These are phyloP conservation scores for Plasmodium adleri DNA, from an alignment of 169 alveolate genomes.

Conservation along the genomic window DNA sequence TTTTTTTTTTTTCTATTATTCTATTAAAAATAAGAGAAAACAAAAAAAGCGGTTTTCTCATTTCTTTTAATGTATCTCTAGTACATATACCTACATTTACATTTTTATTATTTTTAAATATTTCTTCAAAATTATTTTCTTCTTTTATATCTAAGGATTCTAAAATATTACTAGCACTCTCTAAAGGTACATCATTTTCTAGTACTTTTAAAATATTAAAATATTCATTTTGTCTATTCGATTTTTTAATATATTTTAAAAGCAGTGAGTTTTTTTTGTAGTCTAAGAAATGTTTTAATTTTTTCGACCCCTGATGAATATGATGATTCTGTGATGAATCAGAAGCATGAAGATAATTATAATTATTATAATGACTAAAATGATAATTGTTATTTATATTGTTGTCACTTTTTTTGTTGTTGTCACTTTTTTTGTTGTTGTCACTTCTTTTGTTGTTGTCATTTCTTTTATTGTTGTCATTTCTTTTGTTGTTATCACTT, in stretches of 20 bases:
- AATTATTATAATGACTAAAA: too few species aligned
- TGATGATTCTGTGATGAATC: too few species aligned
- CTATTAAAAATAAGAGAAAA: too few species aligned
- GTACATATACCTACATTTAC: slow-evolving; percentile 62
- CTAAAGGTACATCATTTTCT: neutral
- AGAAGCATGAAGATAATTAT: too few species aligned
- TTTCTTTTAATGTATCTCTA: slow-evolving; percentile 4
- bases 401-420: neutral
- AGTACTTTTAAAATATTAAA: neutral
- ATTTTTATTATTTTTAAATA: slow-evolving; percentile 27
- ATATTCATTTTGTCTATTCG: neutral
- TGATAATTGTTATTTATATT: neutral
- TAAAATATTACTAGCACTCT: slow-evolving; percentile 9
- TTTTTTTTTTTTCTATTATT: neutral
- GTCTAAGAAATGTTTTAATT: too few species aligned
- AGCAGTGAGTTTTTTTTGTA: neutral
- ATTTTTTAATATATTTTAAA: slow-evolving; percentile 3
- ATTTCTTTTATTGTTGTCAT: neutral
- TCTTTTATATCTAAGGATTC: slow-evolving; percentile 16
- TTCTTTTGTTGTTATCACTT: too few species aligned
- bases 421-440: neutral
- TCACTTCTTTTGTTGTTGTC: neutral
- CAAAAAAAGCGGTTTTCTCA: neutral
- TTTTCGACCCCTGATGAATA: too few species aligned
- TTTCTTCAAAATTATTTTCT: slow-evolving; percentile 24